Percentiles rank a stretch among this genome's conserved stretches.
These are phyloP conservation scores for Eucalyptus sp. DNA, from an alignment of 345 rosid species.

Conservation along the genomic window DNA sequence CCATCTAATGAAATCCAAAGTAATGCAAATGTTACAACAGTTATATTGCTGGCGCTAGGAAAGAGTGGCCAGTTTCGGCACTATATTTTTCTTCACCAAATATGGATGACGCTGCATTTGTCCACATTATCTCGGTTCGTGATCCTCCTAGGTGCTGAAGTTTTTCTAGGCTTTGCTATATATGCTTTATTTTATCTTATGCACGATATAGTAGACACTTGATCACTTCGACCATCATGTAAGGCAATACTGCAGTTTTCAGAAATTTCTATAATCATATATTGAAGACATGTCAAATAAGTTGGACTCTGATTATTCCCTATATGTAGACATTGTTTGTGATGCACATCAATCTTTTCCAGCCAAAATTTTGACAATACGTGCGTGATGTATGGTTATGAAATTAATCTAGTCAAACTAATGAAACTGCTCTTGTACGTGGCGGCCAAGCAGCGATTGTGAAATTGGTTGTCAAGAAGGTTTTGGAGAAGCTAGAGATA, in stretches of 20 bases:
- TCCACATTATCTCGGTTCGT: no score
- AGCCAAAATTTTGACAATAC: not conserved
- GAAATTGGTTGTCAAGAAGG: not conserved
- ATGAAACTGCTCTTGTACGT: not conserved
- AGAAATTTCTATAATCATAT: not conserved
- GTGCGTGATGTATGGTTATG: not conserved
- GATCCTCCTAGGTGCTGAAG: no score
- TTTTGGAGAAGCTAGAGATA: not conserved
- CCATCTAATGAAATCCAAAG: no score
- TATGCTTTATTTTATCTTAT: no score
- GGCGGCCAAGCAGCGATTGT: not conserved
- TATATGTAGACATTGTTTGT: not conserved
- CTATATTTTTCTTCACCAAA: no score
- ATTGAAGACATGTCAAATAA: not conserved
- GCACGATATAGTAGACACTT: not conserved
- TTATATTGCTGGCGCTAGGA: not conserved
- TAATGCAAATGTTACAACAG: not conserved
- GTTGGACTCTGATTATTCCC: not conserved
- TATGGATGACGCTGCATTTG: no score
- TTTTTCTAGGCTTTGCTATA: no score
- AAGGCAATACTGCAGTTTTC: not conserved
- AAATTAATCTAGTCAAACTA: not conserved
- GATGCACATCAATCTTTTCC: not conserved
- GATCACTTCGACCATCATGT: not conserved
- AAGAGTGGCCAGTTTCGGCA: not conserved